Base-by-base conservation (phyloP, 1,139 yeast species). In the Taphrina pruni region DNA sequence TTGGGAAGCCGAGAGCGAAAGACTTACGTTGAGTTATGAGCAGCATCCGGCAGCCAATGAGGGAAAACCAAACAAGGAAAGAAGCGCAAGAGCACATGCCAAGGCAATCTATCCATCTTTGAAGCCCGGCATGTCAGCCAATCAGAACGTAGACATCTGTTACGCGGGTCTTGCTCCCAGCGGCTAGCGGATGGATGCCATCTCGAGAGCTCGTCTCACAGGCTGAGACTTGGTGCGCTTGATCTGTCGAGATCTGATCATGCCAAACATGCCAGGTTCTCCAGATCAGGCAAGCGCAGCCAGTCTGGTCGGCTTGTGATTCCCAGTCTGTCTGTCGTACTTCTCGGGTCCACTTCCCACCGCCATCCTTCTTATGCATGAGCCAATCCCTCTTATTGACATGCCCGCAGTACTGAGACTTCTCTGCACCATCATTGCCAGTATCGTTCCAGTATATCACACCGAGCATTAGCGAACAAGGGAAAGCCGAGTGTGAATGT, bases 81-180 rank as follows among this genome's bases (percentile, higher is more conserved):
- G 20, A 45, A 14, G 48, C 48, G 43, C 14, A 14, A 45, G 48
- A 45, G 48, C 48, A 45, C 48, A 45, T 45, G 48, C 14, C 48
- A 45, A 45, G 8, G 2, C 20, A 45, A 45, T 45, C 48, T 45
- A 45, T 45, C 20, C 20, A 14, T 26, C 32, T 26, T 4, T 26
- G 2, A 4, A 26, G 2, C 32, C 32, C 32, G 32, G 32, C 32
- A 26, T 26, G 32, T 26, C 32, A 26, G 32, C 32, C 32, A 26
- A 26, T 26, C 32, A 26, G 32, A 26, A 2, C 32, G 32, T 26
- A 26, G 32, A 26, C 4, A 26, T 2, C 32, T 26, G 32, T 26
- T 26, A 4, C 32, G 32, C 32, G 32, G 32, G 32, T 26, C 32
- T 26, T 26, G 32, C 32, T 26, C 4, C 32, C 32, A 4, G 32